Evolutionary conservation across 1,284 basidiomycete genomes (phyloP), one percentile per base, ranked within the genome.

Genomic region (Omphalotus olearius): DNA sequence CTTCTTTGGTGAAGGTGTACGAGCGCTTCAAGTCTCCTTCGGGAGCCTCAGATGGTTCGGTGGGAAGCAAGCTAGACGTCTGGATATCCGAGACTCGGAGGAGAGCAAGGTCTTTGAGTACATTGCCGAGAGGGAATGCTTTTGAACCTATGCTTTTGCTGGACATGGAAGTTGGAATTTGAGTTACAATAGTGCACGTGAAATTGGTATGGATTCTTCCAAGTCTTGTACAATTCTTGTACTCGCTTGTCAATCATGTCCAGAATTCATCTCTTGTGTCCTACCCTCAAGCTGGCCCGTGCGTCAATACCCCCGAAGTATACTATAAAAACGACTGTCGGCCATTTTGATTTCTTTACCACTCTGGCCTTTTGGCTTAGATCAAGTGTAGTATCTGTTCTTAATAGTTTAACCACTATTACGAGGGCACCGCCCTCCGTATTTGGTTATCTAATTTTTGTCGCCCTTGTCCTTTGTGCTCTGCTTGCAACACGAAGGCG

Each of bases 361-460:
- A 81, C 79, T 84, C 76, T 84, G 83, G 77, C 82, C 83, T 79
- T 82, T 82, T 82, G 83, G 83, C 80, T 84, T 87, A 82, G 83
- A 83, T 83, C 82, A 85, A 85, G 83, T 85, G 82, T 85, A 85
- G 83, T 84, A 83, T 81, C 79, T 81, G 78, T 82, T 80, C 79
- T 81, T 80, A 76, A 76, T 74, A 75, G 73, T 74, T 74, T 74
- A 74, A 74, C 72, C 71, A 73, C 73, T 75, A 74, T 74, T 73
- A 74, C 52, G 57, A 56, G 52, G 56, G 53, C 56, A 57, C 54
- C 50, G 53, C 53, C 56, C 50, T 53, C 52, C 45, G 51, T 56
- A 51, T 56, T 45, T 56, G 55, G 55, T 56, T 56, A 53, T 56
- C 51, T 56, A 53, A 56, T 56, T 56, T 56, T 56, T 56, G 51